These are phyloP conservation scores for Globisporangium paroecandrum DNA, from an alignment of 352 stramenopile species.

Conservation along the genomic window DNA sequence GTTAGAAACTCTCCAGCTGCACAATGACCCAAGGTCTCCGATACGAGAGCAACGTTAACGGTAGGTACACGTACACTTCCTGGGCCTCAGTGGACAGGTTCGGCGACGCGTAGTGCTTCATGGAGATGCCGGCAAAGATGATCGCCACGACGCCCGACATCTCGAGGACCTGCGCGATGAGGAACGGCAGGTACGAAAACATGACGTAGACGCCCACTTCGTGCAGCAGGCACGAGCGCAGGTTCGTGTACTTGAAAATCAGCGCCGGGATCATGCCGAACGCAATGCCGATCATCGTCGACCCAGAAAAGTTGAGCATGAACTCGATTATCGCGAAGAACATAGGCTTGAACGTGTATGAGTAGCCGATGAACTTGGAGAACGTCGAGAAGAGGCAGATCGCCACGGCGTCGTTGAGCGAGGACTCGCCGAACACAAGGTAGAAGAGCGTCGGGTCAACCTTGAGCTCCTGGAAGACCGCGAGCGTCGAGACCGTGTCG, in stretches of 20 bases:
- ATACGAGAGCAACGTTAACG: not conserved
- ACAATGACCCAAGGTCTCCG: not conserved
- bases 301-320: constrained; percentile 84
- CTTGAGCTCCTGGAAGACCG: constrained; percentile 89
- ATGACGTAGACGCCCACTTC: constrained; percentile 88
- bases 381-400: constrained; percentile 94
- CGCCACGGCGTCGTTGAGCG: constrained; percentile 92
- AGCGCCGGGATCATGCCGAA: constrained; percentile 82
- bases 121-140: constrained; percentile 91
- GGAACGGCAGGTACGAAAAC: constrained; percentile 84
- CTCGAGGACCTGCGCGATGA: constrained; percentile 64
- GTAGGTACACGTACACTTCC: constrained; percentile 52
- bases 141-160: constrained; percentile 93
- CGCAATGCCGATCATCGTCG: constrained; percentile 83
- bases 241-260: constrained; percentile 90
- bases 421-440: constrained; percentile 94
- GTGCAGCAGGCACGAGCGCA: constrained; percentile 81
- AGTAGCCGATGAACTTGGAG: constrained; percentile 88
- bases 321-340: constrained; percentile 88
- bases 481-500: constrained; percentile 91
- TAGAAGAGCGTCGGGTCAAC: constrained; percentile 93
- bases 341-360: constrained; percentile 76
- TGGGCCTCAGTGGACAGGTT: constrained; percentile 83
- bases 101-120: constrained; percentile 87
- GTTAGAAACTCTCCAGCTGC: not conserved